A percentile compares a stretch with the other conserved stretches of the same genome.
phyloP scores from a whole-genome alignment of 306 rosid species.

The Prosopis cineraria region DNA sequence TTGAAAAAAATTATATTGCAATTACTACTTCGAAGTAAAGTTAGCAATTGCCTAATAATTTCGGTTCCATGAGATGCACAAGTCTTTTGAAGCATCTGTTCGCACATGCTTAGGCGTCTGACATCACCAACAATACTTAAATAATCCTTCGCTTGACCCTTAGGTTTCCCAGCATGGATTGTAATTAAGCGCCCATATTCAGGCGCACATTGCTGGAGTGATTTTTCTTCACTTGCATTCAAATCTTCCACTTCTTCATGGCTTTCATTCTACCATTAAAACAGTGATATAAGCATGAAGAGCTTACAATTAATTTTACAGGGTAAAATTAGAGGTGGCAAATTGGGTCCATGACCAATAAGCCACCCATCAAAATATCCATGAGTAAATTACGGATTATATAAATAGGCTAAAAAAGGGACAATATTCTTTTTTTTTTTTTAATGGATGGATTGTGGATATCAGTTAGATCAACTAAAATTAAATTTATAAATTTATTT shows the following conservation, averaged over 20 bases:
- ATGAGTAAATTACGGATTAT: not conserved
- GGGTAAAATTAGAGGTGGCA: not conserved
- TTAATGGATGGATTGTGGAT: not conserved
- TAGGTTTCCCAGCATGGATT: slow-evolving; percentile 91
- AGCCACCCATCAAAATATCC: not conserved
- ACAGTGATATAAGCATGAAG: slow-evolving; percentile 15
- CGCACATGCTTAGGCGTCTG: slow-evolving; percentile 87
- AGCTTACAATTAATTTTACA: slow-evolving; percentile 16
- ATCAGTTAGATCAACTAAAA: not conserved
- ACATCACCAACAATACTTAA: slow-evolving; percentile 55
- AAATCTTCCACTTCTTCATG: slow-evolving; percentile 56
- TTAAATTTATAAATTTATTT: not conserved
- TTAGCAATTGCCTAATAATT: slow-evolving; percentile 58
- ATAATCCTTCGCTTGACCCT: slow-evolving; percentile 61
- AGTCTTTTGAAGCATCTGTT: slow-evolving; percentile 68
- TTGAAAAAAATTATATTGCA: not conserved
- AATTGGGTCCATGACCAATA: not conserved
- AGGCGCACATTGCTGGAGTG: slow-evolving; percentile 46
- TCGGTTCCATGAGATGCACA: slow-evolving; percentile 57
- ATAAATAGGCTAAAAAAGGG: not conserved
- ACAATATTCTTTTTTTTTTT: not conserved
- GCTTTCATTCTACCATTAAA: slow-evolving; percentile 51
- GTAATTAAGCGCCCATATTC: slow-evolving; percentile 79
- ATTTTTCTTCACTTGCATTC: slow-evolving; percentile 43
- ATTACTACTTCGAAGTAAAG: not conserved